These are phyloP conservation scores for Wickerhamiella galacta DNA, from an alignment of 805 yeast species.

Conservation along the genomic window DNA sequence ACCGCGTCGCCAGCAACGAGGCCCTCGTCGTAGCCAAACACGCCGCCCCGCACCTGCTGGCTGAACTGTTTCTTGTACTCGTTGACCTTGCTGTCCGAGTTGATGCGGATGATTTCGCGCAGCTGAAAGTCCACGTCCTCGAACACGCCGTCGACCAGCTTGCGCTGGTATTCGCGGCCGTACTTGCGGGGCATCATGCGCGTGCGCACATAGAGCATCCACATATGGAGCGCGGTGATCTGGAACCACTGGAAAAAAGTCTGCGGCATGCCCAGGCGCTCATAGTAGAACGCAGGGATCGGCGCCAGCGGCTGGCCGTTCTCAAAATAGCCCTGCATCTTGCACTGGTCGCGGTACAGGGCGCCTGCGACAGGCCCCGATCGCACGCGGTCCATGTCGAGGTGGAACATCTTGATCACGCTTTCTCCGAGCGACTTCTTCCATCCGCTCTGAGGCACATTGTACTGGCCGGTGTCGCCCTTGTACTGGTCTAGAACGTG, in stretches of 20 bases:
- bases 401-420: conserved; percentile 31
- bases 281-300: conserved; percentile 71
- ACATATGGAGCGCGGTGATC: conserved; percentile 73
- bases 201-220: conserved; percentile 92
- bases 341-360: conserved; percentile 70
- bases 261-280: conserved; percentile 62
- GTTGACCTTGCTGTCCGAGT: conserved; percentile 66
- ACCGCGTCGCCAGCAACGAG: conserved; percentile 52
- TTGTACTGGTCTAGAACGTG: conserved; percentile 18
- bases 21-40: conserved; percentile 87
- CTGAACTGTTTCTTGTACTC: conserved; percentile 80
- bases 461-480: conserved; percentile 14
- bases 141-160: conserved; percentile 74
- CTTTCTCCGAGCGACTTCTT: conserved; percentile 19
- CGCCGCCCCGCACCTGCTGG: conserved; percentile 74
- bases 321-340: conserved; percentile 45
- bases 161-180: conserved; percentile 82
- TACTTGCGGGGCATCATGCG: conserved; percentile 86
- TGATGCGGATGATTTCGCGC: conserved; percentile 71
- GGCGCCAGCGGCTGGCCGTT: conserved; percentile 30
- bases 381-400: conserved; percentile 84
- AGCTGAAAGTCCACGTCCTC: conserved; percentile 77
- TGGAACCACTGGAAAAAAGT: conserved; percentile 96
- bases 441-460: conserved; percentile 17
- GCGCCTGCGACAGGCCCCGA: conserved; percentile 94